phyloP scores from a whole-genome alignment of 495 filamentous ascomycete species.

The Penicillium parvum region DNA sequence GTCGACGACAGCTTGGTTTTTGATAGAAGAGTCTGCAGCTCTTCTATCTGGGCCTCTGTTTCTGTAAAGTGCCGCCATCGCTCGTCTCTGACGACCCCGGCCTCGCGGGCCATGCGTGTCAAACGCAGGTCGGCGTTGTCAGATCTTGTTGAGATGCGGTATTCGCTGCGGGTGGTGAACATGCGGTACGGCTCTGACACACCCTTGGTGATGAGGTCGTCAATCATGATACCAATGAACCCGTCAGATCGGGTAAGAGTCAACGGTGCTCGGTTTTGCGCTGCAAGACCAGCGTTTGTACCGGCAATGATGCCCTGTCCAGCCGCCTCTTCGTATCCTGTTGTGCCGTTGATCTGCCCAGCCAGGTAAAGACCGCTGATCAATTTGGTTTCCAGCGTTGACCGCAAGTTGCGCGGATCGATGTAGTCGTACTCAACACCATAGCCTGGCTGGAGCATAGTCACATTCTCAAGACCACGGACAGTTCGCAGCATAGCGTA shows the following conservation, averaged over 20 bases:
- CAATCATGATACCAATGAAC: conserved; percentile 98
- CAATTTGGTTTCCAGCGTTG: conserved; percentile 88
- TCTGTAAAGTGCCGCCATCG: conserved; percentile 70
- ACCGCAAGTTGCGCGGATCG: conserved; percentile 80
- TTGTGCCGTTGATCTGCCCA: conserved; percentile 97
- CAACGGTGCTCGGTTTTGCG: conserved; percentile 59
- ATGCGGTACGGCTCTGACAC: conserved; percentile 97
- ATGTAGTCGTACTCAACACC: conserved; percentile 99
- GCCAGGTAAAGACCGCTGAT: conserved; percentile 89
- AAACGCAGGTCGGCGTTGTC: conserved; percentile 93
- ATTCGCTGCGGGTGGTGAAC: conserved; percentile 96
- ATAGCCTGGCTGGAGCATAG: conserved; percentile 94
- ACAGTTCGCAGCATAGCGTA: conserved; percentile 79
- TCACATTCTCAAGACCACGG: conserved; percentile 78
- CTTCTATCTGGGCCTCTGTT: conserved; percentile 57
- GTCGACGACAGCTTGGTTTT: conserved; percentile 49
- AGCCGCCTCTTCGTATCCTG: conserved; percentile 95
- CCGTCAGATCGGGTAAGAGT: conserved; percentile 77
- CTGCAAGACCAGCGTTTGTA: conserved; percentile 81
- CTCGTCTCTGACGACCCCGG: conserved; percentile 71
- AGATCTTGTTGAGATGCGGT: conserved; percentile 82
- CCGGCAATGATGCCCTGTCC: conserved; percentile 91
- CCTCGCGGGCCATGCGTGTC: conserved; percentile 69
- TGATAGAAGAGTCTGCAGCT: conserved; percentile 57
- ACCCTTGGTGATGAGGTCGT: conserved; percentile 95